Percentiles rank a stretch among this genome's conserved stretches.
Conservation (phyloP, 1,139 yeast genomes). For the Geotrichum carabidarum region DNA sequence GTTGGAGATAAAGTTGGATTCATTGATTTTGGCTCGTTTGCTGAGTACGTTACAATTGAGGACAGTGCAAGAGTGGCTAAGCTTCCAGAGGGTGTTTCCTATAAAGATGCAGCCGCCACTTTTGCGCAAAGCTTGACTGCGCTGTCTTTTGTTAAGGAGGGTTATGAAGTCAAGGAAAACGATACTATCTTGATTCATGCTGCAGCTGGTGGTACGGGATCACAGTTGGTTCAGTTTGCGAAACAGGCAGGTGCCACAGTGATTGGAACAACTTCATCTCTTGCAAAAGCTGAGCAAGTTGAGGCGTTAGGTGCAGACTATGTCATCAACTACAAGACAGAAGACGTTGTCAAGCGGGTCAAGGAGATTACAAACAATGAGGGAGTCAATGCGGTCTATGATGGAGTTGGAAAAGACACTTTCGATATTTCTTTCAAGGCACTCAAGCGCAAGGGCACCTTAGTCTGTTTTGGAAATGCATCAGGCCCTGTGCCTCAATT, state of each 20-base stretch:
- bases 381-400: constrained; percentile 72
- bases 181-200: constrained; percentile 78
- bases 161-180: constrained; percentile 59
- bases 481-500: constrained; percentile 80
- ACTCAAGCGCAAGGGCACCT: constrained; percentile 64
- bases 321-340: constrained; percentile 56
- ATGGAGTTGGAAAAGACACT: constrained; percentile 78
- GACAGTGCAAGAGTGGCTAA: constrained; percentile 39
- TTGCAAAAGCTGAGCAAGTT: constrained; percentile 49
- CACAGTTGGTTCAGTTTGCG: constrained; percentile 59
- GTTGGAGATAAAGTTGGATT: constrained; percentile 75
- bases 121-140: constrained; percentile 77
- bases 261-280: constrained; percentile 77
- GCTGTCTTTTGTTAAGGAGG: constrained; percentile 58
- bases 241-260: constrained; percentile 63
- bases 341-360: constrained; percentile 55
- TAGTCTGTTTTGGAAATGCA: constrained; percentile 78
- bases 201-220: constrained; percentile 93
- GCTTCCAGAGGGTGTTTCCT: constrained; percentile 46
- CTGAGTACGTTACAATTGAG: constrained; percentile 58
- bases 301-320: constrained; percentile 70
- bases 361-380: constrained; percentile 60
- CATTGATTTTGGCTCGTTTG: constrained; percentile 49
- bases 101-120: constrained; percentile 54
- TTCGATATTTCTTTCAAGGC: constrained; percentile 62